Percentiles rank a stretch among this genome's conserved stretches.
phyloP scores from a whole-genome alignment of 148 eudicot genomes.

The Rhododendron griersonianum region DNA sequence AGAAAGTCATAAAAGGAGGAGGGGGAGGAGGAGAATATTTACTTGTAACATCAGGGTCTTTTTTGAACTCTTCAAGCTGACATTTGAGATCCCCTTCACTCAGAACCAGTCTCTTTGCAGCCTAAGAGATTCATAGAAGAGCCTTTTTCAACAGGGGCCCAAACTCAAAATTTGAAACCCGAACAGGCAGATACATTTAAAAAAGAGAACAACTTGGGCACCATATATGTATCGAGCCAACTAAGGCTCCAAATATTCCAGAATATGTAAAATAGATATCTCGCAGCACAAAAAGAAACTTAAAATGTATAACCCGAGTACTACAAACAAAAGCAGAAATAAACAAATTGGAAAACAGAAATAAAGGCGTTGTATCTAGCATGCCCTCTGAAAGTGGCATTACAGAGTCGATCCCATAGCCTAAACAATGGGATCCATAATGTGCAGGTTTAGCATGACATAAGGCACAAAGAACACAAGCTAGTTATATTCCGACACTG shows the following conservation, averaged over 20 bases:
- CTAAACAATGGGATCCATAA: not conserved
- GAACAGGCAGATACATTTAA: not conserved
- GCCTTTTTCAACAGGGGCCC: not conserved
- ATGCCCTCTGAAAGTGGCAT: not conserved
- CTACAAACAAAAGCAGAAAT: not conserved
- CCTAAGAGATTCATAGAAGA: conserved; percentile 40
- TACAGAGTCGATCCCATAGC: not conserved
- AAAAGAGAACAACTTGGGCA: not conserved
- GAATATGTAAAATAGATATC: not conserved
- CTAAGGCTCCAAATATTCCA: not conserved
- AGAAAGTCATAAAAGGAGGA: not conserved
- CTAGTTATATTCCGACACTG: not conserved
- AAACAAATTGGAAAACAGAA: not conserved
- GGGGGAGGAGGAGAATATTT: conserved; percentile 19
- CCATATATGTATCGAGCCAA: not conserved
- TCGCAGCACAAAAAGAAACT: not conserved
- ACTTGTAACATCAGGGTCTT: conserved; percentile 78
- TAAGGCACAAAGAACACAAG: not conserved
- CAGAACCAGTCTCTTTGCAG: conserved; percentile 72
- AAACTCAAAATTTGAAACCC: not conserved
- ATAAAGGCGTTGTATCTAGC: not conserved
- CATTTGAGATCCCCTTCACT: conserved; percentile 75
- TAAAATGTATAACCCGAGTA: not conserved
- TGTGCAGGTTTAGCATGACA: not conserved
- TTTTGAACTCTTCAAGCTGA: conserved; percentile 65